Evolutionary conservation across 2,329 filamentous ascomycete genomes (phyloP).

Genomic region (Exophiala calicioides): DNA sequence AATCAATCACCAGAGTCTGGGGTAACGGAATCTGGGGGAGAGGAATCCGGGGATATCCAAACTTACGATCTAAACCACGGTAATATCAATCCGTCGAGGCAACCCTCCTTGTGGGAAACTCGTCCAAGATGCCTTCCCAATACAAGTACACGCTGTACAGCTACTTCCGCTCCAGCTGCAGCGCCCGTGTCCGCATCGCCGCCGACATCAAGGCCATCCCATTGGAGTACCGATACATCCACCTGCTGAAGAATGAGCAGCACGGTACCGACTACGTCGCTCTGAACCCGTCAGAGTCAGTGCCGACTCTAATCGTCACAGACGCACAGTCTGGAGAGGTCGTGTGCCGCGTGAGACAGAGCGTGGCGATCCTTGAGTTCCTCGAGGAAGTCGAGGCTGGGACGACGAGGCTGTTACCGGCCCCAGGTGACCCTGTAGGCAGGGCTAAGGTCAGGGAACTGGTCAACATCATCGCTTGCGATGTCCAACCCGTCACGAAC

Average conservation of each 20-base stretch:
- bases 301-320: constrained; percentile 55
- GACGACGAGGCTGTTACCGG: constrained; percentile 49
- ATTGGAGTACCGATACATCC: constrained; percentile 52
- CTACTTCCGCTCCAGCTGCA: constrained; percentile 65
- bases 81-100: too few relatives aligned
- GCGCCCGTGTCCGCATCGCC: constrained; percentile 62
- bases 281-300: constrained; percentile 56
- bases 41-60: too few relatives aligned
- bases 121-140: not conserved
- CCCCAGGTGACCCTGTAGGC: constrained; percentile 37
- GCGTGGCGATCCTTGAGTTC: constrained; percentile 62
- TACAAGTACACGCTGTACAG: constrained; percentile 52
- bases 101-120: too few relatives aligned
- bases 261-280: constrained; percentile 44
- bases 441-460: constrained; percentile 58
- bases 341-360: constrained; percentile 55
- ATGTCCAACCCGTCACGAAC: constrained; percentile 64
- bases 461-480: constrained; percentile 55
- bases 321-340: constrained; percentile 26
- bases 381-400: constrained; percentile 58
- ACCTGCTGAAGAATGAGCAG: constrained; percentile 59
- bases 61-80: too few relatives aligned
- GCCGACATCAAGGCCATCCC: constrained; percentile 57
- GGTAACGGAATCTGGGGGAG: too few relatives aligned
- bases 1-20: too few relatives aligned